Evolutionary conservation across 768 basidiomycete species (phyloP).

Genomic region (Hebeloma cylindrosporum): DNA sequence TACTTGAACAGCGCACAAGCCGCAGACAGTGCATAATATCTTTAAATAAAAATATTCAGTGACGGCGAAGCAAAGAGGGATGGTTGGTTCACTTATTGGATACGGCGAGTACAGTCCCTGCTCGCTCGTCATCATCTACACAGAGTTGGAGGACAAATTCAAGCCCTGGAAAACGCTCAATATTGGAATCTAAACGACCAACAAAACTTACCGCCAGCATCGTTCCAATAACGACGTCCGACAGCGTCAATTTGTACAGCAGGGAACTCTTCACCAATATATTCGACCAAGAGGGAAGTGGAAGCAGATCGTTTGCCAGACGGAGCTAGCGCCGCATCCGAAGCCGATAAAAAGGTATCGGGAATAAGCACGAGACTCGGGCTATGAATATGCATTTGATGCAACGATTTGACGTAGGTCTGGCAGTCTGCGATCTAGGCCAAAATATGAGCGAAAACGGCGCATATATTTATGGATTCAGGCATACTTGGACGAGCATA

Average conservation of each 20-base stretch:
- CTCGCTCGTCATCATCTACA: constrained; percentile 78
- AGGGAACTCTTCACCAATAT: constrained; percentile 74
- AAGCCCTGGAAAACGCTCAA: constrained; percentile 50
- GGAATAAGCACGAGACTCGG: constrained; percentile 77
- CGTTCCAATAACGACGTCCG: constrained; percentile 83
- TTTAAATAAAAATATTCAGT: constrained; percentile 28
- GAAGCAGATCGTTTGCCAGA: constrained; percentile 43
- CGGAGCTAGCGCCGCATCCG: constrained; percentile 48
- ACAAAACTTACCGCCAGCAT: constrained; percentile 57
- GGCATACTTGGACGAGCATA: constrained; percentile 71
- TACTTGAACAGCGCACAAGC: constrained; percentile 86
- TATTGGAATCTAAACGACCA: background rate
- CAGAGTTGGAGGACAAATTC: constrained; percentile 78
- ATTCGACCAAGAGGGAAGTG: constrained; percentile 68
- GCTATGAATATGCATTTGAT: constrained; percentile 78
- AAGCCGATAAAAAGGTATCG: constrained; percentile 69
- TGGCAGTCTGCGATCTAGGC: constrained; percentile 78
- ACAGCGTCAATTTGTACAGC: constrained; percentile 67
- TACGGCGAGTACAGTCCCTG: constrained; percentile 75
- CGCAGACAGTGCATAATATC: constrained; percentile 89
- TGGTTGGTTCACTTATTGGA: constrained; percentile 70
- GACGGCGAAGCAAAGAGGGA: constrained; percentile 6
- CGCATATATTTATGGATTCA: background rate
- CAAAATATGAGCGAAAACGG: constrained; percentile 5
- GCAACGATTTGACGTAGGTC: constrained; percentile 85